Conservation (phyloP, 768 basidiomycete genomes). For the Pleurotus eryngii region DNA sequence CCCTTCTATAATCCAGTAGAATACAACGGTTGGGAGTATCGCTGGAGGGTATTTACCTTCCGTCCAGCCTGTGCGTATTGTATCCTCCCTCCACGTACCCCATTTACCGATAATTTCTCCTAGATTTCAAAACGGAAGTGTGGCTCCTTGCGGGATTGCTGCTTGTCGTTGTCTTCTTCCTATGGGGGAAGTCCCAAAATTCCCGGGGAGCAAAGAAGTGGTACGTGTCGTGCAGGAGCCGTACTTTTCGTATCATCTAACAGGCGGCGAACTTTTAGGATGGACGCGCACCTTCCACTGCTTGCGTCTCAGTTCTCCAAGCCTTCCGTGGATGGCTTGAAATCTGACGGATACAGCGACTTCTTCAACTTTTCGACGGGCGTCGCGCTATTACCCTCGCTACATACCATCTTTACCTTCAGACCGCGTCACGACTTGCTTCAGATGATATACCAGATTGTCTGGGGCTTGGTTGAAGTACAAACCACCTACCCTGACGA, state of each 20-base stretch:
- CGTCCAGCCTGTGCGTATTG: constrained; percentile 65
- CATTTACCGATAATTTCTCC: constrained; percentile 3
- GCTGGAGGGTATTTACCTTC: constrained; percentile 75
- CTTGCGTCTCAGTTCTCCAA: constrained; percentile 73
- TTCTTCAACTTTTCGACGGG: constrained; percentile 89
- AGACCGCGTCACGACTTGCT: constrained; percentile 82
- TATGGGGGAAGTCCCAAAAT: constrained; percentile 62
- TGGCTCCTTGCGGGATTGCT: constrained; percentile 51
- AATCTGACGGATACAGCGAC: constrained; percentile 71
- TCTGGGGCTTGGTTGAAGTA: constrained; percentile 68
- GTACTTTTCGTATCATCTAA: no score
- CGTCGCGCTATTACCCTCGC: constrained; percentile 69
- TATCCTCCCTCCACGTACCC: neutral
- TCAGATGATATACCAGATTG: constrained; percentile 59
- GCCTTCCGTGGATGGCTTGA: constrained; percentile 53
- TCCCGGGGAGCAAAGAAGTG: constrained; percentile 58
- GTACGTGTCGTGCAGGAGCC: constrained; percentile 36
- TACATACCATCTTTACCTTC: constrained; percentile 78
- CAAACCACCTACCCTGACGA: constrained; percentile 69
- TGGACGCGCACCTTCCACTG: constrained; percentile 53
- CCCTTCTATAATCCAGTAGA: constrained; percentile 49
- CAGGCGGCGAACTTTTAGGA: constrained; percentile 35
- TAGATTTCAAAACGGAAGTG: constrained; percentile 67
- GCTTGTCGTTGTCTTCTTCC: constrained; percentile 53
- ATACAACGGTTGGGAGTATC: constrained; percentile 74